Evolutionary conservation across 192 early-diverging fungal genomes (phyloP).

Genomic region (Podila epicladia): DNA sequence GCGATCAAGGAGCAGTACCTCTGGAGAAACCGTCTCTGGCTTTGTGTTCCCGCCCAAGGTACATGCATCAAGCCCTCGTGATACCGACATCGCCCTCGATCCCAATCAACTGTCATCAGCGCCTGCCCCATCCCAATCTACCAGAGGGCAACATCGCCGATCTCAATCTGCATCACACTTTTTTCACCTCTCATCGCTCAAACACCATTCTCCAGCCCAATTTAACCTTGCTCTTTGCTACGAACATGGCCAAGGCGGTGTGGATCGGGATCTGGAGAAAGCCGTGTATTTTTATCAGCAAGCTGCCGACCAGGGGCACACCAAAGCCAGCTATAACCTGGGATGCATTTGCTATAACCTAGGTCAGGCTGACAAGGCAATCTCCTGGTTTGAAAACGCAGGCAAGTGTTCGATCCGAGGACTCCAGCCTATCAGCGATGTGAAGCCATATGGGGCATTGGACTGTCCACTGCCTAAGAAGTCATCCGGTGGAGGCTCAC

Average conservation of each 20-base stretch:
- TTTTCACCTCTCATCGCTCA: constrained; percentile 40
- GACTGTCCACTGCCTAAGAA: no score
- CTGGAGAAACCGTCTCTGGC: not conserved
- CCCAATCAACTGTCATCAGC: not conserved
- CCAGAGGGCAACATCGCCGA: constrained; percentile 16
- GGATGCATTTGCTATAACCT: constrained; percentile 40
- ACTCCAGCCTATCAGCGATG: not conserved
- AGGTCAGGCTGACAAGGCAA: constrained; percentile 31
- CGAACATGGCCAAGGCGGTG: constrained; percentile 50
- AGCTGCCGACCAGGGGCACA: constrained; percentile 46
- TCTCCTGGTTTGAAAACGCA: constrained; percentile 41
- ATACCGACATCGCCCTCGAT: not conserved
- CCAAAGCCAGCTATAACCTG: constrained; percentile 41
- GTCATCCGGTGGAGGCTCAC: constrained; percentile 13
- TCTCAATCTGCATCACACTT: constrained; percentile 45
- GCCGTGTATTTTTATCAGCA: constrained; percentile 45
- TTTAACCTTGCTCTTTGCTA: constrained; percentile 47
- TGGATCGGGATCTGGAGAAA: constrained; percentile 27
- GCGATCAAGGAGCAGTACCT: not conserved
- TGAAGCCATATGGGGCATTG: no score
- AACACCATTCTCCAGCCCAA: constrained; percentile 38
- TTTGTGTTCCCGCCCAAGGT: not conserved
- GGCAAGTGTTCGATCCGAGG: constrained; percentile 36
- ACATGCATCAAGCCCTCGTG: not conserved
- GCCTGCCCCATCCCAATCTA: not conserved